These are phyloP conservation scores for Lithocarpus polystachyus DNA, from an alignment of 306 rosid genomes.

Conservation along the genomic window DNA sequence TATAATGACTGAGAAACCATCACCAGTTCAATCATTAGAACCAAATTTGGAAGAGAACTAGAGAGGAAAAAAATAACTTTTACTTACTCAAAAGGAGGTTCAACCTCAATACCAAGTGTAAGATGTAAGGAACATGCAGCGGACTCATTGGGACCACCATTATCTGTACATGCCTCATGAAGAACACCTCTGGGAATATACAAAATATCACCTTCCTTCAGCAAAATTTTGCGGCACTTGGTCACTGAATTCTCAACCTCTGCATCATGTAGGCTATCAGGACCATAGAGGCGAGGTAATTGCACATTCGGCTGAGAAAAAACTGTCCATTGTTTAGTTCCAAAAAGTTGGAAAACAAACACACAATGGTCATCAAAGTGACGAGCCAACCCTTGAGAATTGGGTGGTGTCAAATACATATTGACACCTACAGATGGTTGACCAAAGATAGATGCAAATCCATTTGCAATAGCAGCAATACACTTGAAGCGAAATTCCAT, in stretches of 20 bases:
- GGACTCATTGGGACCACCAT: slow-evolving; percentile 35
- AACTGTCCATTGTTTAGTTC: slow-evolving; percentile 71
- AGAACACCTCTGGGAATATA: slow-evolving; percentile 89
- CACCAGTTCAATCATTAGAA: slow-evolving; percentile 3
- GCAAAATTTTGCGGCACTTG: slow-evolving; percentile 41
- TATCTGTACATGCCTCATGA: slow-evolving; percentile 67
- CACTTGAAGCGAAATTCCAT: slow-evolving; percentile 67
- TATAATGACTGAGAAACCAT: neutral
- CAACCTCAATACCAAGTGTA: slow-evolving; percentile 82
- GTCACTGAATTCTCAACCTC: slow-evolving; percentile 39
- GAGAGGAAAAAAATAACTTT: slow-evolving; percentile 16
- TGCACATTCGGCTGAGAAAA: slow-evolving; percentile 42
- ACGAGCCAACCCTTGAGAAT: slow-evolving; percentile 80
- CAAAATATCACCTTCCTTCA: slow-evolving; percentile 68
- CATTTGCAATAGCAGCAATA: slow-evolving; percentile 65
- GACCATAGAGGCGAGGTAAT: slow-evolving; percentile 76
- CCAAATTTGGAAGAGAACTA: slow-evolving; percentile 1
- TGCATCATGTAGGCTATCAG: slow-evolving; percentile 28
- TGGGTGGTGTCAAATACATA: slow-evolving; percentile 87
- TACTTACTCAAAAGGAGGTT: slow-evolving; percentile 89
- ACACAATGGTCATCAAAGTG: slow-evolving; percentile 90
- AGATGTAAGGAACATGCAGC: slow-evolving; percentile 67
- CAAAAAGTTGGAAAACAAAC: slow-evolving; percentile 78
- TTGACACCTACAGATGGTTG: slow-evolving; percentile 90
- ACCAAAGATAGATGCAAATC: slow-evolving; percentile 69